These are phyloP conservation scores for Microbotryum violaceum DNA, from an alignment of 1,284 basidiomycete species.

Conservation along the genomic window DNA sequence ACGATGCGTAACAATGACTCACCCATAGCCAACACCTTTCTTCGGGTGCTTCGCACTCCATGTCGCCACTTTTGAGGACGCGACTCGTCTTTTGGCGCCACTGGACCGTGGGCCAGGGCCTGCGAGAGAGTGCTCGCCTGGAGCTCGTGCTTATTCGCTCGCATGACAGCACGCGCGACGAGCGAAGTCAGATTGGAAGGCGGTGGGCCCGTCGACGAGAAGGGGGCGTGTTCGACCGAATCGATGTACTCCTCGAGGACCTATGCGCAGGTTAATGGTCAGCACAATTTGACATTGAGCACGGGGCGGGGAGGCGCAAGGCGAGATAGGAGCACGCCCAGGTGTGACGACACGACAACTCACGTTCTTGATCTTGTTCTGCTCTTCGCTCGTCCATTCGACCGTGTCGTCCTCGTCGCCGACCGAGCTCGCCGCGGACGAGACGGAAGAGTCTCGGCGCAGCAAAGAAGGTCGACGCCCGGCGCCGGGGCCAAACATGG, in stretches of 20 bases:
- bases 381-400: slow-evolving; percentile 22
- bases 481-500: too few species aligned
- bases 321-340: too few species aligned
- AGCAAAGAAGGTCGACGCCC: slow-evolving; percentile 1
- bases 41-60: slow-evolving; percentile 16
- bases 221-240: slow-evolving; percentile 15
- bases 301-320: too few species aligned
- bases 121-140: background rate
- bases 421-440: slow-evolving; percentile 22
- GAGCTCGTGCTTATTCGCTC: background rate
- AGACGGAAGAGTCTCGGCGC: slow-evolving; percentile 22
- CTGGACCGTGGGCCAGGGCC: background rate
- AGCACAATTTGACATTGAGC: background rate
- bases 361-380: slow-evolving; percentile 17
- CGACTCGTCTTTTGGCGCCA: background rate
- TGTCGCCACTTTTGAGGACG: slow-evolving; percentile 13
- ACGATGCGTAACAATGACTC: background rate
- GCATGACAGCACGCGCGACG: slow-evolving; percentile 20
- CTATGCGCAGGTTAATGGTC: background rate
- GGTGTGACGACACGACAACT: background rate
- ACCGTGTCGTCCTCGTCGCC: slow-evolving; percentile 13
- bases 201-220: slow-evolving; percentile 13
- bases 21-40: slow-evolving; percentile 24
- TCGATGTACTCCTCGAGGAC: slow-evolving; percentile 20
- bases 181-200: slow-evolving; percentile 28